Base-by-base conservation (phyloP, 2,329 filamentous ascomycete species). In the Calonectria fujianensis region DNA sequence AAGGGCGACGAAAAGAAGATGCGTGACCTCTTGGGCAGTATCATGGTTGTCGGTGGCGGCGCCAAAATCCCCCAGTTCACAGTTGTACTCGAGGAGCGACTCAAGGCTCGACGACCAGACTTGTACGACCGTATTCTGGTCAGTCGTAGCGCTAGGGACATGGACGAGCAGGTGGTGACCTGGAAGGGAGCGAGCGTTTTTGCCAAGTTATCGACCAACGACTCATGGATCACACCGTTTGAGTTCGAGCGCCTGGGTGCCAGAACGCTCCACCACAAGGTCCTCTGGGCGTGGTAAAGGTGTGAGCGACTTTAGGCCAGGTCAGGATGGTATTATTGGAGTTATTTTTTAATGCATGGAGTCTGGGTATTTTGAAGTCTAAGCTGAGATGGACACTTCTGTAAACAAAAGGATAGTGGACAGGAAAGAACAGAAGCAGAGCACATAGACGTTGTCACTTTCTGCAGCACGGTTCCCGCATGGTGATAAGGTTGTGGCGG, bases 101-200 rank as follows among this genome's bases (percentile, higher is more conserved):
- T 98, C 66, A 93, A 95, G 80, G 89, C 90, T 75, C 89, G 93
- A 65, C 86, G 91, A 54, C 91, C 91, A 5, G 92, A 93, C 77
- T 85, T 93, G 57, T 85, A 85, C 27, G 92, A 93, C 39, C 88
- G 89, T 74, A 92, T 93, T 75, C 85, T 93, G 31, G 91, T 93
- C 68, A 92, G 91, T 75, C 88, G 90, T 75, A 97, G 89, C 89
- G 97, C 97, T 0, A 90, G 96, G 80, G 97, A 99, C 80, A 94
- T 99, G 87, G 97, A 99, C 85, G 95, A 97, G 74, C 96, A 98
- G 85, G 96, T 98, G n/a, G 94, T 98, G 69, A 93, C 94, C 11
- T 99, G 97, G 97, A 99, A 99, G 89, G 97, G 97, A 5, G 97
- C 95, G 0, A 98, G 96, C 83, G 96, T 99, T 20, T 99, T 98